Conservation (phyloP, 257 asterid species). For the Gentiana straminea region DNA sequence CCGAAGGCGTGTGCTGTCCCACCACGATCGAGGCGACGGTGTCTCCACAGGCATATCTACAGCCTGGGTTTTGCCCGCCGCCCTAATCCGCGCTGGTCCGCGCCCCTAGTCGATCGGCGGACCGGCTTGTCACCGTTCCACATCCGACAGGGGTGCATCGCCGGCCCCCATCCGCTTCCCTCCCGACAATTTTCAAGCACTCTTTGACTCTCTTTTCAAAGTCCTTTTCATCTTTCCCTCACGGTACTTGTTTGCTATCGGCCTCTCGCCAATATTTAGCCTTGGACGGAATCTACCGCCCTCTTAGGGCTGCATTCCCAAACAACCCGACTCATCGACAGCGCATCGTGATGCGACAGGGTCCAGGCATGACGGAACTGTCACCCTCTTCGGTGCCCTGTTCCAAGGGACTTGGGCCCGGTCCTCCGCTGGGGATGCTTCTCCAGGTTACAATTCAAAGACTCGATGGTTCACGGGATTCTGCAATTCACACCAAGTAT, state of each 20-base stretch:
- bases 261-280: no score
- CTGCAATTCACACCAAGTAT: constrained; percentile 54
- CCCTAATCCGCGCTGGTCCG: background rate
- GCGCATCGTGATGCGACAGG: no score
- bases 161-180: constrained; percentile 47
- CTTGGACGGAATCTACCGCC: no score
- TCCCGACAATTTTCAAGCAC: constrained; percentile 36
- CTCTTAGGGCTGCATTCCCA: no score
- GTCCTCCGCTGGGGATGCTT: background rate
- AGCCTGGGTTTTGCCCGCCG: constrained; percentile 1
- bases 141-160: constrained; percentile 14
- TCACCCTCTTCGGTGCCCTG: no score
- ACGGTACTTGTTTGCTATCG: no score
- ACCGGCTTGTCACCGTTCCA: constrained; percentile 7
- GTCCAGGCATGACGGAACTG: no score
- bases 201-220: constrained; percentile 24
- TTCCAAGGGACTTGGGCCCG: no score
- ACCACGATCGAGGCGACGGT: background rate
- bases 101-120: background rate
- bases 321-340: no score
- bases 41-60: constrained; percentile 1
- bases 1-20: no score
- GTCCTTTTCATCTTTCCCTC: no score
- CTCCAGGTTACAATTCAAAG: constrained; percentile 4
- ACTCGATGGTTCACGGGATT: constrained; percentile 64